Base-by-base conservation (phyloP, 208 protist genomes). In the Trypanosoma congolense region DNA sequence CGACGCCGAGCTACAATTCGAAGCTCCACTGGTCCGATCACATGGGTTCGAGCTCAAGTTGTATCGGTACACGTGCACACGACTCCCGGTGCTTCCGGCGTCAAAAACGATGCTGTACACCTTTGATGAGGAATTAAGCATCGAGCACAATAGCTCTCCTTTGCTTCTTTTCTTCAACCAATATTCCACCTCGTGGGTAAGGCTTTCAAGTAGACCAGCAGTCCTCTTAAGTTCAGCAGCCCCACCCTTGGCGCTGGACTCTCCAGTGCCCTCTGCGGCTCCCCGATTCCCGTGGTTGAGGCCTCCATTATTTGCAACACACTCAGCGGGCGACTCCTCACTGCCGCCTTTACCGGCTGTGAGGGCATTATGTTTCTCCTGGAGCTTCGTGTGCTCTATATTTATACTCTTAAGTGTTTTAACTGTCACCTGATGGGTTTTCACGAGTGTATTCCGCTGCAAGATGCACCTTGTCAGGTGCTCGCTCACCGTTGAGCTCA, bases 81-180 rank as follows among this genome's bases (percentile, higher is more conserved):
- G 84, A 46, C 77, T 90, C 9, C 87, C 87, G 4, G 86, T 91
- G 65, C 82, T 92, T 26, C 90, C 90, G 31, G 86, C 69, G 61
- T 96, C 90, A 53, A 96, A 89, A 38, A 96, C 82, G n/a, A 93
- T 67, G 40, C 65, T 80, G 58, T 84, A 92, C 30, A 54, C 41
- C 14, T 4, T 40, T 21, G 12, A 38, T 6, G 30, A 35, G 14
- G 30, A 38, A 24, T 53, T 51, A 25, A 43, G 56, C n/a, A 1
- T 25, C 14, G 8, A 6, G 14, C 26, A 19, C 10, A 38, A 14
- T 14, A 24, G 12, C 2, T 12, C 26, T 6, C 9, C 41, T 8
- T 21, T 33, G 1, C 9, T 25, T 19, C 10, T 21, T 1, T n/a
- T 16, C 2, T 25, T 49, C 35, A 49, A 31, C 38, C 25, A 41